Evolutionary conservation across 225 moss, liverwort and hornwort species (phyloP).

Genomic region (Neckera pumila): DNA sequence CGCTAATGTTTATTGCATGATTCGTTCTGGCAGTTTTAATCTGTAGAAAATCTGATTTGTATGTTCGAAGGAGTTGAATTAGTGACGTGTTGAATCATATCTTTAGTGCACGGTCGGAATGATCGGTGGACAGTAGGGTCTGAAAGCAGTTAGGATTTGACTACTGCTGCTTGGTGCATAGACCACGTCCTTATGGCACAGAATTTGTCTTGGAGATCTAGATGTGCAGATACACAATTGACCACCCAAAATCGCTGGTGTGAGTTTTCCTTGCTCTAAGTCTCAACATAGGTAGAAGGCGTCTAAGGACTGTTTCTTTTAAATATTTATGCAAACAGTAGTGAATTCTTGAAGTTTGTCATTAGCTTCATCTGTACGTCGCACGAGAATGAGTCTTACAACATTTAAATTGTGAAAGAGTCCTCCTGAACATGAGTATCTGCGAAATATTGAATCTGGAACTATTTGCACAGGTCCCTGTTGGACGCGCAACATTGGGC

Average conservation of each 20-base stretch:
- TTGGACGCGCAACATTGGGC: conserved; percentile 77
- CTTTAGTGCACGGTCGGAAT: neutral
- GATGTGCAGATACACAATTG: neutral
- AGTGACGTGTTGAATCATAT: neutral
- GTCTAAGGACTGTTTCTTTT: neutral
- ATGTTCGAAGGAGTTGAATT: neutral
- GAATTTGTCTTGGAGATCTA: neutral
- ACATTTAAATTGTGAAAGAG: neutral
- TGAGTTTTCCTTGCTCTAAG: neutral
- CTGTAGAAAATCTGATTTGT: neutral
- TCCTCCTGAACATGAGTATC: neutral
- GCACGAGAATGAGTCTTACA: neutral
- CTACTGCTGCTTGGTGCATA: neutral
- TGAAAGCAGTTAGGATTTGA: neutral
- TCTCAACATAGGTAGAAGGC: neutral
- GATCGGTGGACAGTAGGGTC: neutral
- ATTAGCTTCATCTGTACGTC: neutral
- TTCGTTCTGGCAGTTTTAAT: neutral
- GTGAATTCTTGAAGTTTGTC: neutral
- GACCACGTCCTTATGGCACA: neutral
- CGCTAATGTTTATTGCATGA: neutral
- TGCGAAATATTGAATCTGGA: neutral
- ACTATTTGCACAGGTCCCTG: conserved; percentile 47
- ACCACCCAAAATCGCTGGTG: neutral
- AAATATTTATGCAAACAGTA: neutral